phyloP scores from a whole-genome alignment of 176 grass and related monocot species.

The Areca catechu region DNA sequence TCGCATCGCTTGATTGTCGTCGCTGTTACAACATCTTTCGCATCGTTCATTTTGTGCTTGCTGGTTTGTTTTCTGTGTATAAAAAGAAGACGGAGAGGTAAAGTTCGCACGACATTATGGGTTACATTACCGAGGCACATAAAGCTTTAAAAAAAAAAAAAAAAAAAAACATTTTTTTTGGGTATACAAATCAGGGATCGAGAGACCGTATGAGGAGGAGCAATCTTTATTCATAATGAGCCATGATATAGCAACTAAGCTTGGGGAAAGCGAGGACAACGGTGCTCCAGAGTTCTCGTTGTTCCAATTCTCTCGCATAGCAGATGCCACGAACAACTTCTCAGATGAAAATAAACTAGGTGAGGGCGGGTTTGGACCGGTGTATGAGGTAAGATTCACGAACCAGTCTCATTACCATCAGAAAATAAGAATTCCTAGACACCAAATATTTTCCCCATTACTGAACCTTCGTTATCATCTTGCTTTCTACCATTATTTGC shows the following conservation, averaged over 20 bases:
- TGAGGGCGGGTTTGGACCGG: background rate
- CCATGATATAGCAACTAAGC: background rate
- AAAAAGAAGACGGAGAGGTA: background rate
- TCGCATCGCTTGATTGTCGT: background rate
- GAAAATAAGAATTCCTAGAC: too few species aligned
- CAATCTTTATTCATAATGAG: too few species aligned
- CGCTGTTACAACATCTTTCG: background rate
- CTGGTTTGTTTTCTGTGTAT: background rate
- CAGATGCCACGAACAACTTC: slow-evolving; percentile 1
- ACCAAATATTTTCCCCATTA: too few species aligned
- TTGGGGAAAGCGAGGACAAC: background rate
- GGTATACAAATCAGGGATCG: background rate
- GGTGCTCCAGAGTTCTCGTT: background rate
- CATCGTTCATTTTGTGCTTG: background rate
- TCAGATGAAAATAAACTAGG: background rate
- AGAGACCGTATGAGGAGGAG: background rate
- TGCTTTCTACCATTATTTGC: too few species aligned
- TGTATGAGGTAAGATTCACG: background rate
- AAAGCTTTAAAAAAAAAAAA: too few species aligned
- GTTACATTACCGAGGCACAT: background rate
- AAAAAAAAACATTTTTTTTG: background rate
- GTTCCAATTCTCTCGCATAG: background rate
- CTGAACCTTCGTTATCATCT: too few species aligned
- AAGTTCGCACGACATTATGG: background rate
- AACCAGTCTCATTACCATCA: too few species aligned